Evolutionary conservation across 805 yeast species (phyloP), one percentile per base, ranked within the genome.

Genomic region (Teunomyces lycoperdinae): DNA sequence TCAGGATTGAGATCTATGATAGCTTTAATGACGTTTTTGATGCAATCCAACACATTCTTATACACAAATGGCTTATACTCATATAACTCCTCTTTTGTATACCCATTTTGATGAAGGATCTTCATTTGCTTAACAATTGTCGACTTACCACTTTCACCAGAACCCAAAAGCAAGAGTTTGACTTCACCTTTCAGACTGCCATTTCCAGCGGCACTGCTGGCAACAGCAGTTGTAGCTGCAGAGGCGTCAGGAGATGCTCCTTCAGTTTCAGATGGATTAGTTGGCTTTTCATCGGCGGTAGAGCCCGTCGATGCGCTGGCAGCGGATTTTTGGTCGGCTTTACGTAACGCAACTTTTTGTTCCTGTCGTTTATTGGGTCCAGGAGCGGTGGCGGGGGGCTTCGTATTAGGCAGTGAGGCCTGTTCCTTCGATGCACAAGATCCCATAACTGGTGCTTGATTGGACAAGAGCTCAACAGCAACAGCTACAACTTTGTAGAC

Each of bases 101-200:
- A 86, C 7, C 91, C 91, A 55, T 81, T 74, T 60, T 84, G 87
- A 60, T 86, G 89, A 43, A 85, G 70, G 49, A 85, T 85, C 61
- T 85, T 86, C 82, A 87, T 87, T 64, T 87, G 95, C 63, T 86
- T 87, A 45, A 87, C 79, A 45, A 87, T 82, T 13, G 95, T 87
- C 6, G 90, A 83, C 60, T 87, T 87, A 4, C 95, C 95, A 51
- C 84, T 76, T 60, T 87, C 95, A 11, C 98, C 99, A 0, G 97
- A 87, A 4, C 99, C 94, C 43, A 87, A 67, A 30, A 91, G 72
- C 32, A 91, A 71, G 42, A 91, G 83, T 63, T 90, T 90, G 46
- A 84, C 81, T 49, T 81, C 87, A 17, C 41, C 41, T 13, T 38
- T 38, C 14, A 26, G 10, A 4, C 41, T 13, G 47, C 36, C 29